phyloP scores from a whole-genome alignment of 805 yeast genomes.

The Ogataea henricii region DNA sequence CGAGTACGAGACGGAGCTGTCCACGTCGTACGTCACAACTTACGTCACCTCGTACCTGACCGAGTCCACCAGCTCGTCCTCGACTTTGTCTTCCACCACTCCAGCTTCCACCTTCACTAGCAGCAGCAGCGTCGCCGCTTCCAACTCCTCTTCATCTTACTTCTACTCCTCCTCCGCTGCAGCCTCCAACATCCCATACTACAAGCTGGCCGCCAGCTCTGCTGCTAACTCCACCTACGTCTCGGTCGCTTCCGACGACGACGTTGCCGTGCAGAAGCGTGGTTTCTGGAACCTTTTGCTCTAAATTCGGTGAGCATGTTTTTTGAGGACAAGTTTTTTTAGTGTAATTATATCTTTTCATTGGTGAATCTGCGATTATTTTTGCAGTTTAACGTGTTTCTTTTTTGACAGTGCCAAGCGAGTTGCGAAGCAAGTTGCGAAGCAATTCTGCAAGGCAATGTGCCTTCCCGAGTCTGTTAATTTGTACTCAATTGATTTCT shows the following conservation, averaged over 20 bases:
- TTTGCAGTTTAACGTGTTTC: not conserved
- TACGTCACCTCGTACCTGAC: slow-evolving; percentile 19
- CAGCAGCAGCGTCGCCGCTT: slow-evolving; percentile 10
- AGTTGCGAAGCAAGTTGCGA: no score
- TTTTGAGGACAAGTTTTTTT: not conserved
- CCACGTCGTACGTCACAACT: slow-evolving; percentile 18
- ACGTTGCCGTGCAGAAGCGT: slow-evolving; percentile 17
- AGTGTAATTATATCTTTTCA: not conserved
- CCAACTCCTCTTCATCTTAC: slow-evolving; percentile 8
- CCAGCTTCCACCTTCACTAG: slow-evolving; percentile 7
- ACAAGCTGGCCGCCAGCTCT: slow-evolving; percentile 13
- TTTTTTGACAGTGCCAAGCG: no score
- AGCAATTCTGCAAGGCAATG: no score
- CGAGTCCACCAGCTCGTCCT: slow-evolving; percentile 7
- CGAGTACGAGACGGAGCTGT: slow-evolving; percentile 27
- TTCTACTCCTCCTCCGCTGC: slow-evolving; percentile 8
- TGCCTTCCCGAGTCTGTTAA: no score
- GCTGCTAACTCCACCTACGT: slow-evolving; percentile 14
- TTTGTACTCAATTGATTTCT: no score
- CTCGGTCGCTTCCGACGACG: slow-evolving; percentile 17
- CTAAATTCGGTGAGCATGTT: slow-evolving; percentile 9
- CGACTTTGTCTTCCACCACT: slow-evolving; percentile 8
- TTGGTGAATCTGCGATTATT: not conserved
- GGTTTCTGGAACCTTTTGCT: slow-evolving; percentile 25
- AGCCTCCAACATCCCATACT: slow-evolving; percentile 15